Base-by-base conservation (phyloP, 371 early-diverging fungal species). In the Mortierella sp. region DNA sequence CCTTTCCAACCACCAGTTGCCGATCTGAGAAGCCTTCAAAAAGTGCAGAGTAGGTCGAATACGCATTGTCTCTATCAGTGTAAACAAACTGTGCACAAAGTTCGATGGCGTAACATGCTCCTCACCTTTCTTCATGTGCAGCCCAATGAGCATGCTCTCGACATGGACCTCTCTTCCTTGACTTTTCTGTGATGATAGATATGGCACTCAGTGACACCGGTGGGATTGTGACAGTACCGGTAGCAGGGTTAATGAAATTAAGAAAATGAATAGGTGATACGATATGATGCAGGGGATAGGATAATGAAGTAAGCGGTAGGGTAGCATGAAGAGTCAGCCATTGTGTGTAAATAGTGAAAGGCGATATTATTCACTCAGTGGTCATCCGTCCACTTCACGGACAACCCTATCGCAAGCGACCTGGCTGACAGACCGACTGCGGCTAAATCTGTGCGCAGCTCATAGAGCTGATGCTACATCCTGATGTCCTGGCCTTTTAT, bases 381-480 rank as follows among this genome's bases (percentile, higher is more conserved):
- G 11, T 17, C 34, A 53, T 24, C 41, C 8, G 32, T 53, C 41
- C 21, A 49, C 21, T 50, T 50, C 15, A 11, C 27, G 23, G 27
- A 50, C 23, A 27, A 37, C 37, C 37, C 14, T 37, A 27, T 19
- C 50, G 47, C 57, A 46, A 28, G 30, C 46, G 42, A 24, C 56
- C 47, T 56, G 56, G 56, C 58, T 57, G 58, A 57, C 58, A 47
- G 58, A 47, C 58, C 58, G 58, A 47, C 49, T 31, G 23, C 32
- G n/a, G 58, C 58, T 57, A 57, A 57, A 47, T 56, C 56, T 56
- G 56, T 44, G 44, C 46, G 31, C 46, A 56, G 56, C 56, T 56
- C 56, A 44, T 28, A 56, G 44, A 56, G 49, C 49, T 26, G 24
- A 17, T 12, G 30, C 12, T 7, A 27, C 6, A 14, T 21, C 86